Percentiles rank a stretch among this genome's conserved stretches.
These are phyloP conservation scores for Populus hybrid DNA, from an alignment of 441 rosid species.

Conservation along the genomic window DNA sequence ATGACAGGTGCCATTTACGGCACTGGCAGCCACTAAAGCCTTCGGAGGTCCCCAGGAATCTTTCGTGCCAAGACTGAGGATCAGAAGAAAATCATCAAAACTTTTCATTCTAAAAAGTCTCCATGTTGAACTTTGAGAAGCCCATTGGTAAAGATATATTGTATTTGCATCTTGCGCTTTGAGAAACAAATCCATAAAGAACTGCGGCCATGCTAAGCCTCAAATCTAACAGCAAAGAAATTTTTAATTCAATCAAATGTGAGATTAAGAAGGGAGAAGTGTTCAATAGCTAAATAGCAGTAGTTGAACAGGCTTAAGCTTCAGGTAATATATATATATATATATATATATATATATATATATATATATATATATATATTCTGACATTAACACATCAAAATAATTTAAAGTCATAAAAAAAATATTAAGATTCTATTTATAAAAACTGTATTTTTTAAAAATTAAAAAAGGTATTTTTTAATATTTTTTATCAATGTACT, in stretches of 20 bases:
- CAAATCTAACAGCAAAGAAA: slow-evolving; percentile 32
- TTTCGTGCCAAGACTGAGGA: slow-evolving; percentile 83
- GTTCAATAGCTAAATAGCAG: no score
- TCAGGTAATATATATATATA: no score
- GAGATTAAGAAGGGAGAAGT: no score
- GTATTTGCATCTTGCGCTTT: slow-evolving; percentile 45
- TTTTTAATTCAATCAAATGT: not conserved
- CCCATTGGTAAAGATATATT: not conserved
- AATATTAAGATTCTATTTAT: no score
- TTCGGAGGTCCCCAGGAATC: slow-evolving; percentile 94
- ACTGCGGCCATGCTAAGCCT: slow-evolving; percentile 53
- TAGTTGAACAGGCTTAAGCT: not conserved
- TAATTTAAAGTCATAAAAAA: no score
- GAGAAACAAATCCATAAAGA: slow-evolving; percentile 54
- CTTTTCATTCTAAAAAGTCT: not conserved
- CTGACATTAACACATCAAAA: no score
- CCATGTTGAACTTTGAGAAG: not conserved
- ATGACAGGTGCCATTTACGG: slow-evolving; percentile 75
- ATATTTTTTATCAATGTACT: no score
- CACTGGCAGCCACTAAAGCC: slow-evolving; percentile 75
- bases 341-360: no score
- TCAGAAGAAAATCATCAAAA: not conserved
- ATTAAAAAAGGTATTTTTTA: no score
- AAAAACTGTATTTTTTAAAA: no score
- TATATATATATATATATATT: slow-evolving; percentile 17